Base-by-base conservation (phyloP, 495 filamentous ascomycete genomes). In the Aspergillus leporis region DNA sequence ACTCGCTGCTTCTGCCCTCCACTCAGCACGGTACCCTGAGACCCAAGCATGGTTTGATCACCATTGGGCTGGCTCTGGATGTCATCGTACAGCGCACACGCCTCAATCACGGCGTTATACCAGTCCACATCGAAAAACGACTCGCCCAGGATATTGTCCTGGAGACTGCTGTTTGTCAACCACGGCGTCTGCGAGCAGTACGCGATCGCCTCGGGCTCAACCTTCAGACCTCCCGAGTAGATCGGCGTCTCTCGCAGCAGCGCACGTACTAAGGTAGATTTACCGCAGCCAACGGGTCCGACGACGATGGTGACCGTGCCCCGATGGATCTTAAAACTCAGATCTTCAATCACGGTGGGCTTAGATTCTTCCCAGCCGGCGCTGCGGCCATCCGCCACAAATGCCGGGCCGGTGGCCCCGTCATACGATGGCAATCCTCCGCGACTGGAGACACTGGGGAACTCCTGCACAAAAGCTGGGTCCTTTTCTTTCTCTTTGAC, bases 151-250 rank as follows among this genome's bases (percentile, higher is more conserved):
- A 91, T 88, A 58, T 91, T 91, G 25, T 89, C 84, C 54, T 78
- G 81, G 61, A 91, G 82, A 23, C 78, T 87, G 1, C 85, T 85
- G 62, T 89, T 89, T 58, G 90, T 86, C 51, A 91, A 87, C 86
- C 87, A 91, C 1, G 88, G 87, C 22, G 86, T 87, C 68, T 91
- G 88, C 10, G 85, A 81, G 22, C 90, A 86, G 64, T 83, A 91
- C 0, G 87, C 87, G 31, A 89, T 80, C 22, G 22, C 4, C 25
- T 28, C 25, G 25, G 25, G 25, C 25, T 28, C 25, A 28, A 28
- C 25, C 6, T 28, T 28, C 3, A 28, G 25, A 3, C 25, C 25
- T 28, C 25, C 25, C 6, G 25, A 28, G 25, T 28, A 28, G 25
- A 28, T 6, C 3, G 25, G 25, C 6, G 25, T 28, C 25, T 28